Evolutionary conservation across 495 filamentous ascomycete genomes (phyloP), one percentile per base, ranked within the genome.

Genomic region (Lepidopterella palustris): DNA sequence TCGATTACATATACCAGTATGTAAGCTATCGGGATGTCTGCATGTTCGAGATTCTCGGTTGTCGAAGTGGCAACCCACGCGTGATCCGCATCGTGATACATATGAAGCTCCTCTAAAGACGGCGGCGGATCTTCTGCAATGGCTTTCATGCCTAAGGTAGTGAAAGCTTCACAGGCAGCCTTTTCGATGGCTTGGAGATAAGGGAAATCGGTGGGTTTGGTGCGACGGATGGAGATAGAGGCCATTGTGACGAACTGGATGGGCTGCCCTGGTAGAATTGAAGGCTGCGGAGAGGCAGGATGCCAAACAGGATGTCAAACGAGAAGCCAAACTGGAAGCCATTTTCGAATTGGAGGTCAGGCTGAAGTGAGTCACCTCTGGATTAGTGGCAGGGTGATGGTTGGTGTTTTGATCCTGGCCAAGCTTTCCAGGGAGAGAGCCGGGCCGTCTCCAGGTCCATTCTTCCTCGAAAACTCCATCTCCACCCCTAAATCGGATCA

Each of bases 51-150:
- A 20, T 42, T 20, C 8, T 42, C 8, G n/a, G n/a, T n/a, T 3
- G 47, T 8, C 21, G 25, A 13, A 3, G 24, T 24, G 8, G 47
- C 47, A 13, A 50, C 47, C 47, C 47, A 50, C 20, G 47, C 47
- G 23, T 50, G 47, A 25, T 27, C 47, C 20, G 47, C 25, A 24
- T 50, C 18, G 47, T 50, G 47, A 50, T 50, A 50, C 47, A 27
- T 24, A 18, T 4, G 15, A 9, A 50, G 47, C 6, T 21, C 18
- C 26, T 50, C 47, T 13, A 50, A 24, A 50, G 47, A 25, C 15
- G 24, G 47, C 6, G 21, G 47, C 15, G 21, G 18, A 6, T 25
- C 21, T 6, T 50, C 20, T 5, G 47, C 47, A 27, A 50, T 25
- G 18, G 6, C 47, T 24, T 6, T 15, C 47, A 50, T 50, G 5